Evolutionary conservation across 2,329 filamentous ascomycete species (phyloP).

Genomic region (Alternaria alternata): DNA sequence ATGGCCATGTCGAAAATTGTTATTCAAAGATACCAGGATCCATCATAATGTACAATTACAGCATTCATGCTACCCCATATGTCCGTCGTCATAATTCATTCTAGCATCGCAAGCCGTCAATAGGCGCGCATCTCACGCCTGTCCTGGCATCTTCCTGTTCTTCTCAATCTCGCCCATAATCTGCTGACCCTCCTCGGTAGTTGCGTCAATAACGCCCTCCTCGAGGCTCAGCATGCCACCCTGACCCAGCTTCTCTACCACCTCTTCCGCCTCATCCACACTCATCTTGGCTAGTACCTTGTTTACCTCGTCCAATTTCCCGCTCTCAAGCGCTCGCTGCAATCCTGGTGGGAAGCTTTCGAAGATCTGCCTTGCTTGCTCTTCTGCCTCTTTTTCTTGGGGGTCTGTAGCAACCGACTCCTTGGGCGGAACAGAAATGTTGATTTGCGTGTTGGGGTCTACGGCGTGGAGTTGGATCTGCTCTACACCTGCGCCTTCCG

Average conservation of each 20-base stretch:
- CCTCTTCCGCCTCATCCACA: slow-evolving; percentile 84
- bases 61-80: not conserved
- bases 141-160: slow-evolving; percentile 49
- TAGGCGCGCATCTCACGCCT: slow-evolving; percentile 40
- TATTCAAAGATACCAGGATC: slow-evolving; percentile 14
- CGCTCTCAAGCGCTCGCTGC: slow-evolving; percentile 82
- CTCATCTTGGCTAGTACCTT: slow-evolving; percentile 88
- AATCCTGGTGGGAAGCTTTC: slow-evolving; percentile 84
- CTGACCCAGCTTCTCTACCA: slow-evolving; percentile 81
- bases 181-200: slow-evolving; percentile 83
- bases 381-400: slow-evolving; percentile 68
- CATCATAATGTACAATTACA: slow-evolving; percentile 22
- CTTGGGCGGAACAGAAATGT: slow-evolving; percentile 79
- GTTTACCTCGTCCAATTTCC: slow-evolving; percentile 88
- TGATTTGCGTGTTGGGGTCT: slow-evolving; percentile 89
- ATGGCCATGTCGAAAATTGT: not conserved
- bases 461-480: slow-evolving; percentile 98
- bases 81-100: not conserved
- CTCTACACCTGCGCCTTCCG: slow-evolving; percentile 73
- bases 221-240: slow-evolving; percentile 91
- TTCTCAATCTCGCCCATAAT: slow-evolving; percentile 74
- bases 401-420: slow-evolving; percentile 49
- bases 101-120: not conserved
- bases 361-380: slow-evolving; percentile 74
- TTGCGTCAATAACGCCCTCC: slow-evolving; percentile 93